Conservation (phyloP, 345 rosid genomes). For the Litchi chinensis region DNA sequence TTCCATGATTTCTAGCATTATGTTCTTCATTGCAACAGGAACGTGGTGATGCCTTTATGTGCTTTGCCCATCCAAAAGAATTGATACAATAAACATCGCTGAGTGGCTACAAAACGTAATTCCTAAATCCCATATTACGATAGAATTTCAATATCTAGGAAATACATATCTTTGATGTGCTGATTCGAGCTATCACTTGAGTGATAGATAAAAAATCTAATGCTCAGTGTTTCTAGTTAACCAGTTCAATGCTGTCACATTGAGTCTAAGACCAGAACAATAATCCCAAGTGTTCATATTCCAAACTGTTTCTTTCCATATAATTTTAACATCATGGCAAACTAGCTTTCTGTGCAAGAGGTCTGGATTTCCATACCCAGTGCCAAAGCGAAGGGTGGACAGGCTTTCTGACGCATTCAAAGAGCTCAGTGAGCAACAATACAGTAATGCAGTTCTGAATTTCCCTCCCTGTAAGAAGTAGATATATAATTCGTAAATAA, state of each 20-base stretch:
- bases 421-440: constrained; percentile 92
- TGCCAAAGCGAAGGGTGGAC: constrained; percentile 88
- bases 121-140: background rate
- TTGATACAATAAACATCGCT: background rate
- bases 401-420: constrained; percentile 80
- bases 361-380: constrained; percentile 49
- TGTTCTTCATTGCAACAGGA: constrained; percentile 42
- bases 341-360: background rate
- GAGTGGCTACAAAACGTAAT: background rate
- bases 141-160: background rate
- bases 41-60: constrained; percentile 66
- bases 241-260: background rate
- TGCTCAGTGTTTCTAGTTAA: background rate
- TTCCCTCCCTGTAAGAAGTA: constrained; percentile 67
- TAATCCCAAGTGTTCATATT: background rate
- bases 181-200: too few species aligned
- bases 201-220: too few species aligned
- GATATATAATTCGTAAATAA: constrained; percentile 3
- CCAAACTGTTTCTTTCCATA: background rate
- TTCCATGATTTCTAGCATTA: constrained; percentile 39
- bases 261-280: background rate
- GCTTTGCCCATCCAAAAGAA: constrained; percentile 67
- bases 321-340: background rate
- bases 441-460: constrained; percentile 75
- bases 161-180: background rate